Evolutionary conservation across 129 eudicot genomes (phyloP), one percentile per base, ranked within the genome.

Genomic region (Artemisia tridentata): DNA sequence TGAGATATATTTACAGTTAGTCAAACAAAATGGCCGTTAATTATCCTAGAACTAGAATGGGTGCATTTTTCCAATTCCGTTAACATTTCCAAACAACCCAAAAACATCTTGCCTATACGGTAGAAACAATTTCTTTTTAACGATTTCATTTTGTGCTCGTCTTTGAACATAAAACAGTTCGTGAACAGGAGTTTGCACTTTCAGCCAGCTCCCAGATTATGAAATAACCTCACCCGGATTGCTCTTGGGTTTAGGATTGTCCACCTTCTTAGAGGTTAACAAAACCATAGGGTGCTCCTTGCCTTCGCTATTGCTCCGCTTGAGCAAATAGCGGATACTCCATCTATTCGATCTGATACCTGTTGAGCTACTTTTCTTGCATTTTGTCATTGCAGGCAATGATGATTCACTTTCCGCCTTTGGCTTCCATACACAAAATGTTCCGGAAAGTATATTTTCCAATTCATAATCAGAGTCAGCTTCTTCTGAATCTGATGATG

Each of bases 281-380:
- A 81, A 74, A 11, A 83, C 80, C 61, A 76, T 79, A 1, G 80
- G 62, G 4, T 75, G 78, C 84, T 5, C 7, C 7, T 85, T 88
- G 2, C 96, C 91, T 5, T 88, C 89, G 69, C 91, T 85, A 59
- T 79, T 83, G 78, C 87, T 75, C n/a, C 96, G 81, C 53, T 77
- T 75, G 25, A 85, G 74, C 46, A 85, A 68, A 79, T 83, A 76
- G 9, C 81, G 83, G 53, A 85, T 19, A 17, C 68, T 88, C 84
- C 86, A 88, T 78, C 79, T 74, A 74, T 76, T 85, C 45, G 85
- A 81, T 25, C 34, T 7, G 84, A 83, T 76, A n/a, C 96, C 96
- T 7, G 96, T 88, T 0, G 96, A 88, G 31, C 56, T 83, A 80
- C 91, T 88, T 84, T 88, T 88, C 61, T 75, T 85, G 51, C 85